Evolutionary conservation across 805 yeast genomes (phyloP).

Genomic region (Kodamaea lidongshanica): DNA sequence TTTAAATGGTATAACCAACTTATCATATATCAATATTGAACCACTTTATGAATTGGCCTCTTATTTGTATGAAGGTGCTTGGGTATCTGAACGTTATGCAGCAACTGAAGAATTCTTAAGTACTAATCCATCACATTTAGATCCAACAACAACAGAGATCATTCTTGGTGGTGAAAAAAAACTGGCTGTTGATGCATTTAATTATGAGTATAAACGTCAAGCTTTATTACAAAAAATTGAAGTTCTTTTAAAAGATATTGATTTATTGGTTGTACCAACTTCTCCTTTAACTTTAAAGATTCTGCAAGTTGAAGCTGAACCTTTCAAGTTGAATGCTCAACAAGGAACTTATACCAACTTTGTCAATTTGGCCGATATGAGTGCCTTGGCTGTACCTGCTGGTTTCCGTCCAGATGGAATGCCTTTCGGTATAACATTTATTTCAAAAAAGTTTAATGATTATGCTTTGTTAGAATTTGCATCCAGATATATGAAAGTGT

Average conservation of each 20-base stretch:
- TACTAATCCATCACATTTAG: conserved; percentile 71
- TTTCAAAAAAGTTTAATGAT: conserved; percentile 79
- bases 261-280: conserved; percentile 84
- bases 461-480: conserved; percentile 86
- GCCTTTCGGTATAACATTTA: conserved; percentile 84
- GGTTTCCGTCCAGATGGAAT: conserved; percentile 81
- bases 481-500: conserved; percentile 51
- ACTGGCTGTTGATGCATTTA: conserved; percentile 78
- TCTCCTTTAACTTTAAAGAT: conserved; percentile 89
- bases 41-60: conserved; percentile 76
- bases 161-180: conserved; percentile 72
- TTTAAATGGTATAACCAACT: conserved; percentile 48
- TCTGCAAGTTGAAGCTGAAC: conserved; percentile 66
- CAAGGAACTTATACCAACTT: conserved; percentile 99
- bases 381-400: conserved; percentile 86
- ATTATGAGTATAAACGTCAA: conserved; percentile 81
- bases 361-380: conserved; percentile 87
- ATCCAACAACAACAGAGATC: conserved; percentile 76
- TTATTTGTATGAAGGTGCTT: conserved; percentile 93
- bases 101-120: conserved; percentile 71
- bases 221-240: conserved; percentile 64
- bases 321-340: conserved; percentile 72
- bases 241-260: conserved; percentile 50
- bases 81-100: conserved; percentile 94
- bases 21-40: conserved; percentile 62